A percentile compares a stretch with the other conserved stretches of the same genome.
These are phyloP conservation scores for Arachis stenosperma DNA, from an alignment of 306 rosid species.

Conservation along the genomic window DNA sequence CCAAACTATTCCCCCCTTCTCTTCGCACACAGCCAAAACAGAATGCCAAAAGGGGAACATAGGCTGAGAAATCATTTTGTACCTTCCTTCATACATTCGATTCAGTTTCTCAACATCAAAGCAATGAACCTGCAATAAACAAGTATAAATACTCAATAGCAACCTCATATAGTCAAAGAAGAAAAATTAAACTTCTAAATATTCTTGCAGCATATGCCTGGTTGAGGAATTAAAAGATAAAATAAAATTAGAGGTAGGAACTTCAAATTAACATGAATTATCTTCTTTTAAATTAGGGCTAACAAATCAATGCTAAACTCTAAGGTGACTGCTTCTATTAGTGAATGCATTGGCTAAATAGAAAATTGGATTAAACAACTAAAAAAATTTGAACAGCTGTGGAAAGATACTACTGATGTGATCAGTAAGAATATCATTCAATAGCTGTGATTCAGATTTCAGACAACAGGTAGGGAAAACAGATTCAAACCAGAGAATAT, in stretches of 20 bases:
- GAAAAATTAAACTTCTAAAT: not conserved
- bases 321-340: not conserved
- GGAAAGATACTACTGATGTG: not conserved
- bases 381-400: slow-evolving; percentile 1
- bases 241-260: not conserved
- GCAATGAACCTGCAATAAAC: slow-evolving; percentile 68
- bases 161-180: slow-evolving; percentile 16
- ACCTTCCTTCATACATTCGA: slow-evolving; percentile 96
- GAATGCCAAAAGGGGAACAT: not conserved
- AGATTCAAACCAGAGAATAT: slow-evolving; percentile 4
- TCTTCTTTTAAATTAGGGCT: slow-evolving; percentile 7
- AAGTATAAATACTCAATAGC: slow-evolving; percentile 20
- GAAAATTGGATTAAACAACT: slow-evolving; percentile 5
- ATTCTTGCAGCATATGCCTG: slow-evolving; percentile 10
- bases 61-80: slow-evolving; percentile 5
- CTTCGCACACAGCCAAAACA: not conserved
- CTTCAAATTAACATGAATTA: slow-evolving; percentile 25
- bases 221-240: not conserved
- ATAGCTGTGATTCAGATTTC: slow-evolving; percentile 3
- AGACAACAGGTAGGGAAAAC: slow-evolving; percentile 5
- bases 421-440: slow-evolving; percentile 20
- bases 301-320: slow-evolving; percentile 22
- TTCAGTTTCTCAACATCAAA: slow-evolving; percentile 72
- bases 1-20: not conserved
- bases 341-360: slow-evolving; percentile 1